A percentile compares a stretch with the other conserved stretches of the same genome.
These are phyloP conservation scores for Leonotis leonurus DNA, from an alignment of 257 asterid genomes.

Conservation along the genomic window DNA sequence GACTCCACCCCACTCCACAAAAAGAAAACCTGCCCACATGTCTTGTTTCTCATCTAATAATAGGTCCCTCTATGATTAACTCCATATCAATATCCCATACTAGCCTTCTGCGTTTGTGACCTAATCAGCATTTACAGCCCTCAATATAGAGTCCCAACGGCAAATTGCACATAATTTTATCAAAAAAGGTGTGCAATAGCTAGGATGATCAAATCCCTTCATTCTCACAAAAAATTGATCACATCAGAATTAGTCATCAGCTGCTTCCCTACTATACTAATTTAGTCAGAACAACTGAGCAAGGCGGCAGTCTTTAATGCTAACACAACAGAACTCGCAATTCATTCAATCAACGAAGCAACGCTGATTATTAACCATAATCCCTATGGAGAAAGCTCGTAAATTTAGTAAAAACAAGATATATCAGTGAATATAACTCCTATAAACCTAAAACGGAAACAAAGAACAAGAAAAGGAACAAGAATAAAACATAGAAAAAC, in stretches of 20 bases:
- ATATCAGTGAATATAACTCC: background rate
- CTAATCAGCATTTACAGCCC: background rate
- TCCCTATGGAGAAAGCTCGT: conserved; percentile 3
- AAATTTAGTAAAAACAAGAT: background rate
- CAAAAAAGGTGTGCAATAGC: background rate
- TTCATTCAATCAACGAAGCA: background rate
- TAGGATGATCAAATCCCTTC: conserved; percentile 9
- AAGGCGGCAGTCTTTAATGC: conserved; percentile 13
- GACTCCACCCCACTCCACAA: conserved; percentile 9
- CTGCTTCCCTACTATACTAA: background rate
- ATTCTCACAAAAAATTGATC: conserved; percentile 6
- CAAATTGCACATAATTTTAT: background rate
- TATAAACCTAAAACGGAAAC: conserved; percentile 23
- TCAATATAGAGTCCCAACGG: background rate
- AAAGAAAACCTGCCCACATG: background rate
- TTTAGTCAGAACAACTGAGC: background rate
- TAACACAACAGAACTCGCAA: background rate
- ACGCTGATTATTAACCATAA: background rate
- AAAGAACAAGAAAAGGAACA: background rate
- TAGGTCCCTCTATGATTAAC: background rate
- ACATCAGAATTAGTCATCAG: background rate
- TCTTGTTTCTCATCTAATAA: background rate
- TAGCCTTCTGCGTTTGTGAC: background rate
- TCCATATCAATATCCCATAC: background rate
- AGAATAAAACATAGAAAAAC: background rate